phyloP scores from a whole-genome alignment of 73 alveolate genomes.

The Urostyla sp. region DNA sequence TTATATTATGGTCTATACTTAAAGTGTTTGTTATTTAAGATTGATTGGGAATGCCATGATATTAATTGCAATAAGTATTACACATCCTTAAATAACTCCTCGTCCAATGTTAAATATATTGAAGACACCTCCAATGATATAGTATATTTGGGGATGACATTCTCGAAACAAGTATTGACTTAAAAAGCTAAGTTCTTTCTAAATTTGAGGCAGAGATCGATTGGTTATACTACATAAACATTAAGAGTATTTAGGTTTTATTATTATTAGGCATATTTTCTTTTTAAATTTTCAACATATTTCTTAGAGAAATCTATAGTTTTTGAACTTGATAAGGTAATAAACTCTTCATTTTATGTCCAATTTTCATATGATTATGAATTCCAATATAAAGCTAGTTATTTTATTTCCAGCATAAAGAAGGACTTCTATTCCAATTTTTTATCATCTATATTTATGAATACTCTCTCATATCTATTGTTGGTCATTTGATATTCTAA shows the following conservation, averaged over 20 bases:
- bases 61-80: slow-evolving; percentile 39
- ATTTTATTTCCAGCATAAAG: slow-evolving; percentile 40
- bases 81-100: slow-evolving; percentile 53
- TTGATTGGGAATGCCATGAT: slow-evolving; percentile 45
- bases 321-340: slow-evolving; percentile 9
- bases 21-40: slow-evolving; percentile 16
- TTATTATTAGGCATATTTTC: neutral
- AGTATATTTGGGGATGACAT: slow-evolving; percentile 34
- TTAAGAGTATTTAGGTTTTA: neutral
- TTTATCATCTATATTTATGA: slow-evolving; percentile 43
- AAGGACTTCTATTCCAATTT: slow-evolving; percentile 29
- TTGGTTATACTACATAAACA: slow-evolving; percentile 29
- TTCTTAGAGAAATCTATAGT: slow-evolving; percentile 34
- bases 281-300: slow-evolving; percentile 35
- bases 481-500: slow-evolving; percentile 37
- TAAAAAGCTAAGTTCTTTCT: slow-evolving; percentile 33
- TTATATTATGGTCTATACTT: slow-evolving; percentile 56
- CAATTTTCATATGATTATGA: slow-evolving; percentile 42
- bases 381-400: slow-evolving; percentile 53
- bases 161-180: no score
- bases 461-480: slow-evolving; percentile 31
- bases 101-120: slow-evolving; percentile 39
- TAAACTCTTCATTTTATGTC: slow-evolving; percentile 27
- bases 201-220: slow-evolving; percentile 37
- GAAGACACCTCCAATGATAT: slow-evolving; percentile 32